These are phyloP conservation scores for Polygonum maritimum DNA, from an alignment of 148 eudicot species.

Conservation along the genomic window DNA sequence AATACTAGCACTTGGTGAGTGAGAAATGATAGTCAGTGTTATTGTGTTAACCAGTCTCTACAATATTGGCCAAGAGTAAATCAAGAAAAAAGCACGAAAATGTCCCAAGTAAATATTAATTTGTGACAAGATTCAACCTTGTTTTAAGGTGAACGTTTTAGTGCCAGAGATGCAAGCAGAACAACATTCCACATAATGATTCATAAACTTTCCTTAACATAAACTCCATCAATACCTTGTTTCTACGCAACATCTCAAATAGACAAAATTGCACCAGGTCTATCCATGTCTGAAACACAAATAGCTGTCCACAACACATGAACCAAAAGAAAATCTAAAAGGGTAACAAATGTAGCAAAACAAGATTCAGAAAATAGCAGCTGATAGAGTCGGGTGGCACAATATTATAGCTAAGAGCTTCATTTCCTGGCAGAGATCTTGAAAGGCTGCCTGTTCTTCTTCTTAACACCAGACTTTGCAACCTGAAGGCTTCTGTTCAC, in stretches of 20 bases:
- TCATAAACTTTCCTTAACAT: no score
- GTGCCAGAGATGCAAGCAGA: no score
- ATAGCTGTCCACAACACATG: background rate
- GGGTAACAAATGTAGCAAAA: background rate
- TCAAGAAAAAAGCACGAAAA: no score
- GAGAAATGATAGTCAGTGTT: no score
- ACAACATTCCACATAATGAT: no score
- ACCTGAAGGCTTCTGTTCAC: constrained; percentile 86
- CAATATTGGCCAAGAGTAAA: no score
- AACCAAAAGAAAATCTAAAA: background rate
- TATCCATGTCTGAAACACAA: background rate
- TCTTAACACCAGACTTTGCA: constrained; percentile 84
- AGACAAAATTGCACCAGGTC: background rate
- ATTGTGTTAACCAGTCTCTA: no score
- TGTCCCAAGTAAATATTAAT: no score
- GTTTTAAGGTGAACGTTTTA: no score
- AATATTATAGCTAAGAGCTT: background rate
- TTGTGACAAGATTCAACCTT: no score
- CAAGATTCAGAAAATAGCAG: background rate
- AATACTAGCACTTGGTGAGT: no score
- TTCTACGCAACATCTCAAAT: background rate
- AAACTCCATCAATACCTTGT: no score
- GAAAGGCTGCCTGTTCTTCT: constrained; percentile 80
- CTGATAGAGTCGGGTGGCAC: background rate
- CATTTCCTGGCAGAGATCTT: constrained; percentile 47